Evolutionary conservation across 305 asterid genomes (phyloP).

Genomic region (Fraxinus ornus): DNA sequence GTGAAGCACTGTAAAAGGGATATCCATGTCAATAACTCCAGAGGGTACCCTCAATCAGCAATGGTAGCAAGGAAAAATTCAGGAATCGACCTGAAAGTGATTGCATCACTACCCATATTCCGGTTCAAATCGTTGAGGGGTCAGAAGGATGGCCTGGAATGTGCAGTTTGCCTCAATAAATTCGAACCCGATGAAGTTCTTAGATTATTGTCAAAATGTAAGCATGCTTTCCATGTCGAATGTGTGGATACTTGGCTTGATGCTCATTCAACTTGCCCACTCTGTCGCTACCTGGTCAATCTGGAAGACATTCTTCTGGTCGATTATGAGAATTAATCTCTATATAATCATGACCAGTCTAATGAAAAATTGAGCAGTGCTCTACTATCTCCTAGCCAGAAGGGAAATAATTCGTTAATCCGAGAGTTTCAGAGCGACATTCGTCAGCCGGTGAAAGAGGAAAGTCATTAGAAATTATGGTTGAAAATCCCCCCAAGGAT

Average conservation of each 20-base stretch:
- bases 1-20: too few species aligned
- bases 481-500: conserved; percentile 32
- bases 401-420: neutral
- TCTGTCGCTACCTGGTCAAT: conserved; percentile 73
- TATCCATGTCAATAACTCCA: too few species aligned
- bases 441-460: conserved; percentile 53
- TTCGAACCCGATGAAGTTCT: conserved; percentile 62
- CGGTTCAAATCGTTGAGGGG: conserved; percentile 63
- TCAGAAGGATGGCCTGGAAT: conserved; percentile 74
- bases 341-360: conserved; percentile 13
- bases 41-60: too few species aligned
- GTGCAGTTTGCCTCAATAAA: conserved; percentile 67
- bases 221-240: conserved; percentile 86
- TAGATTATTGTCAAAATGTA: conserved; percentile 73
- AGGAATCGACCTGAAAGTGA: conserved; percentile 51
- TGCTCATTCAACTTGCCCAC: conserved; percentile 86
- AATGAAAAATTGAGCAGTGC: neutral
- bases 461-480: conserved; percentile 42
- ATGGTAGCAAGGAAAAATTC: conserved; percentile 26
- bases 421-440: conserved; percentile 56
- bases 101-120: conserved; percentile 65
- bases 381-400: neutral
- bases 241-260: conserved; percentile 92
- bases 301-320: conserved; percentile 76
- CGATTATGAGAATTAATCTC: conserved; percentile 19